A percentile compares a stretch with the other conserved stretches of the same genome.
Evolutionary conservation across 805 yeast species (phyloP).

Genomic region (Sugiyamaella lignohabitans): DNA sequence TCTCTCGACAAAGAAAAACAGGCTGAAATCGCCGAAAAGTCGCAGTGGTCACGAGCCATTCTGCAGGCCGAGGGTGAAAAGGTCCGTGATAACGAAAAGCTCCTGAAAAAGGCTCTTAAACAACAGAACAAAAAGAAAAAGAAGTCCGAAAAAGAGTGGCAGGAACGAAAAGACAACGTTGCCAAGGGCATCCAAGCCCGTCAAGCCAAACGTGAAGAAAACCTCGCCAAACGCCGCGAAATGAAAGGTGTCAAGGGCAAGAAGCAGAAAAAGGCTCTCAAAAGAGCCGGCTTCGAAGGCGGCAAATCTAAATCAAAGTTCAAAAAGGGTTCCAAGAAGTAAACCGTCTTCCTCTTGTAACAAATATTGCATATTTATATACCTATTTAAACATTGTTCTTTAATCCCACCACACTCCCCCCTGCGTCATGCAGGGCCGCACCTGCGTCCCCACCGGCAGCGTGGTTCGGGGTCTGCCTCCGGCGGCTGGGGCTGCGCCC

Average conservation of each 20-base stretch:
- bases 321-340: background rate
- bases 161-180: conserved; percentile 76
- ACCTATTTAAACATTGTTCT: background rate
- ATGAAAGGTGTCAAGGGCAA: conserved; percentile 70
- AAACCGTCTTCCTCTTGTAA: background rate
- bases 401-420: background rate
- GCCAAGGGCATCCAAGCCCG: conserved; percentile 66
- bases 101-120: conserved; percentile 79
- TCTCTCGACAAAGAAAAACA: conserved; percentile 57
- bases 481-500: too few relatives aligned
- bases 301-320: conserved; percentile 11
- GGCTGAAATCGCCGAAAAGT: conserved; percentile 55
- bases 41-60: conserved; percentile 78
- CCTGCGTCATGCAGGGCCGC: too few relatives aligned
- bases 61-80: conserved; percentile 83
- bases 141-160: conserved; percentile 88
- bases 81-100: conserved; percentile 81
- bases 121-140: conserved; percentile 76
- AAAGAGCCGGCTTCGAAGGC: conserved; percentile 91
- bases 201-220: conserved; percentile 86
- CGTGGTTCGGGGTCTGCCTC: too few relatives aligned
- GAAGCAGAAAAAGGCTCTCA: conserved; percentile 50
- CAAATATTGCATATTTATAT: too few relatives aligned
- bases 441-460: too few relatives aligned
- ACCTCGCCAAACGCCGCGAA: conserved; percentile 75